These are phyloP conservation scores for Alopecurus myosuroides DNA, from an alignment of 176 grass and related monocot species.

Conservation along the genomic window DNA sequence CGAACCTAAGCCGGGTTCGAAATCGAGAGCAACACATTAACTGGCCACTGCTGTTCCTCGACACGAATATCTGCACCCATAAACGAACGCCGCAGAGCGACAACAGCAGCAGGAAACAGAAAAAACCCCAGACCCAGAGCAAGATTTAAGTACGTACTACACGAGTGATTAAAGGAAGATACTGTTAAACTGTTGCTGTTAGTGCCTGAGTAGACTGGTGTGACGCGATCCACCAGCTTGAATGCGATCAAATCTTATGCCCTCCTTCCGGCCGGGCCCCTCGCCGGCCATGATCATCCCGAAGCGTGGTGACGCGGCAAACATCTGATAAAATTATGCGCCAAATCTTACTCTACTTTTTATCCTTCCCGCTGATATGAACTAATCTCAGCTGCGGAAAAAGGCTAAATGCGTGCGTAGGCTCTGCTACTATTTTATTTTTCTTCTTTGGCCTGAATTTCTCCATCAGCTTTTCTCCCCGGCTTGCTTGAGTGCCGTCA, in stretches of 20 bases:
- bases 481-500: conserved; percentile 18
- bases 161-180: background rate
- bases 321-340: conserved; percentile 1
- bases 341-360: conserved; percentile 18
- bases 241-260: conserved; percentile 7
- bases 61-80: background rate
- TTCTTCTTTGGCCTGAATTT: conserved; percentile 12
- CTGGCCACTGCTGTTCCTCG: background rate
- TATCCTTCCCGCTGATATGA: conserved; percentile 18
- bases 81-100: background rate
- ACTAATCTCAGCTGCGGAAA: conserved; percentile 18
- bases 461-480: conserved; percentile 9
- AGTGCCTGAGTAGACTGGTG: background rate
- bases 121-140: too few relatives aligned
- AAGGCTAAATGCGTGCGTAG: background rate
- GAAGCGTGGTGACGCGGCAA: conserved; percentile 7
- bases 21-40: background rate
- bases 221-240: conserved; percentile 7
- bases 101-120: too few relatives aligned
- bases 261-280: background rate
- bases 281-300: background rate
- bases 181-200: background rate
- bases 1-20: background rate
- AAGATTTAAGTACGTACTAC: background rate
- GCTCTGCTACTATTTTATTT: background rate